A percentile compares a stretch with the other conserved stretches of the same genome.
phyloP scores from a whole-genome alignment of 2,329 filamentous ascomycete species.

The Exophiala sideris region DNA sequence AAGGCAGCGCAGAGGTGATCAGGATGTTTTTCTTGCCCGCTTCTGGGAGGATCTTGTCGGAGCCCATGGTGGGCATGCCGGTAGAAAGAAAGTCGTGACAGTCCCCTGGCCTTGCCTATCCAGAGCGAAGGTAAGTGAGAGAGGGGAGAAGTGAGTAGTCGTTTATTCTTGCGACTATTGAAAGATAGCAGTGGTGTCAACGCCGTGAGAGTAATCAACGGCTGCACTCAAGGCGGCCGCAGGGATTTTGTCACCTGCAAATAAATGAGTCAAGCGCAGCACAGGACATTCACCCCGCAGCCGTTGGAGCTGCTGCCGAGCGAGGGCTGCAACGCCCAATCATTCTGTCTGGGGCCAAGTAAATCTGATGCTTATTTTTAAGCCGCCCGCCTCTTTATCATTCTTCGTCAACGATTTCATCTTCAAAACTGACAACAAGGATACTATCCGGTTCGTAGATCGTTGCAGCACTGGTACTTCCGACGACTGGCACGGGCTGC shows the following conservation, averaged over 20 bases:
- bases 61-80: constrained; percentile 23
- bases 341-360: constrained; percentile 6
- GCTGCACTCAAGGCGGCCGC: neutral
- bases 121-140: no score
- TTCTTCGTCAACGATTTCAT: neutral
- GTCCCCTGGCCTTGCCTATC: no score
- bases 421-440: no score
- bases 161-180: neutral
- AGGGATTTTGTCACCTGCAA: neutral
- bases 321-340: constrained; percentile 1
- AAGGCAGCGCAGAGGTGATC: constrained; percentile 87
- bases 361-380: constrained; percentile 19
- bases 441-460: no score
- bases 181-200: no score
- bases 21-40: constrained; percentile 80
- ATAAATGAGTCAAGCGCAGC: neutral
- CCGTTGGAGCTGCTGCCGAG: neutral
- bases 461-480: neutral
- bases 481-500: neutral
- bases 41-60: constrained; percentile 56
- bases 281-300: constrained; percentile 3
- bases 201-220: neutral
- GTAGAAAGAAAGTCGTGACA: neutral
- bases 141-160: neutral
- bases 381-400: constrained; percentile 8